Evolutionary conservation across 306 rosid species (phyloP).

Genomic region (Betula pendula): DNA sequence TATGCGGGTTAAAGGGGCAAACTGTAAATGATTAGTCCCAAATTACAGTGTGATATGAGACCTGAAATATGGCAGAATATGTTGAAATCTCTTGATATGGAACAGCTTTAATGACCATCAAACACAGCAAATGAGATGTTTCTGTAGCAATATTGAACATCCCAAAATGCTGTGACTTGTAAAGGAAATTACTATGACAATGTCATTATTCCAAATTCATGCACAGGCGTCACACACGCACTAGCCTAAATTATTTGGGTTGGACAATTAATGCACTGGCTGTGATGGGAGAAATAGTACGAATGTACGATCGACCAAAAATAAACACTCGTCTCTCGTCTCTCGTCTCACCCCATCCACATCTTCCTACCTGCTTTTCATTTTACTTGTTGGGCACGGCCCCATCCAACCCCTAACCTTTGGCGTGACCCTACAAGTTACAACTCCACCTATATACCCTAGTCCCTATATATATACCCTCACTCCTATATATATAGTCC

Average conservation of each 20-base stretch:
- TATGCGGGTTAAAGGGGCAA: too few species aligned
- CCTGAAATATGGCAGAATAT: neutral
- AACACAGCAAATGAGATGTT: neutral
- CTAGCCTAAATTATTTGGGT: neutral
- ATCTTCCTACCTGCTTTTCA: conserved; percentile 5
- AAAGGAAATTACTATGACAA: neutral
- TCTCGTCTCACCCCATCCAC: neutral
- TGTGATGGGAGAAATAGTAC: neutral
- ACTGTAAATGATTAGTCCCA: too few species aligned
- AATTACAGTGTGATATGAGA: neutral
- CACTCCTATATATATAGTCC: neutral
- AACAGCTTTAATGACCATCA: neutral
- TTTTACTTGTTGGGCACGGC: conserved; percentile 39
- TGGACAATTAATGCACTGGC: neutral
- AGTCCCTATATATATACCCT: conserved; percentile 7
- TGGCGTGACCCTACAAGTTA: conserved; percentile 5
- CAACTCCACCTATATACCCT: neutral
- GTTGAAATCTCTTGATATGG: neutral
- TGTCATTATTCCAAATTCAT: neutral
- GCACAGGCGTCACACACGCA: neutral
- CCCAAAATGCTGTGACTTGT: neutral
- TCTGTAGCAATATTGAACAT: too few species aligned
- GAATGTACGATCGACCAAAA: neutral
- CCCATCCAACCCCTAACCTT: conserved; percentile 15
- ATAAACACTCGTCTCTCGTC: neutral